These are phyloP conservation scores for Beta lomatogona DNA, from an alignment of 179 eudicot genomes.

Conservation along the genomic window DNA sequence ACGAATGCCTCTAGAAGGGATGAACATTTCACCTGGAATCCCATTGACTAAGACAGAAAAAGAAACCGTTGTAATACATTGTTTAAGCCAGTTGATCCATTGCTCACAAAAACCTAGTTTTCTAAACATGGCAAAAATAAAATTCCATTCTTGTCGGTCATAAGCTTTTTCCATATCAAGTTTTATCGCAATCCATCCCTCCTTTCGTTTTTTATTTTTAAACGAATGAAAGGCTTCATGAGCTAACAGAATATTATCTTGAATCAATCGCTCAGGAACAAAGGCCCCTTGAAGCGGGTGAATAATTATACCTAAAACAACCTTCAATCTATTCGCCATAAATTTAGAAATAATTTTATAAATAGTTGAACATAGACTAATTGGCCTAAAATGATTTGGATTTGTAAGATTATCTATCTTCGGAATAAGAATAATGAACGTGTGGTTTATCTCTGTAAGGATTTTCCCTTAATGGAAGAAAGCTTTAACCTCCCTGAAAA, in stretches of 20 bases:
- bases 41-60: not conserved
- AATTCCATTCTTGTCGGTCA: not conserved
- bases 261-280: not conserved
- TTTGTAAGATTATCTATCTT: not conserved
- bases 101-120: not conserved
- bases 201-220: not conserved
- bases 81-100: not conserved
- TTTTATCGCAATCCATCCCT: not conserved
- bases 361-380: not conserved
- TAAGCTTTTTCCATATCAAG: not conserved
- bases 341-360: conserved; percentile 1
- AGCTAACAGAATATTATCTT: not conserved
- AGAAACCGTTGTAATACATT: not conserved
- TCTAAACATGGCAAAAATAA: not conserved
- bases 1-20: too few species aligned
- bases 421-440: not conserved
- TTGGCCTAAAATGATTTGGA: conserved; percentile 4
- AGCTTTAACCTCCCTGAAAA: not conserved
- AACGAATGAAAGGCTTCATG: not conserved
- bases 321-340: not conserved
- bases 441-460: not conserved
- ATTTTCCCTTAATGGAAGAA: not conserved
- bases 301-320: not conserved
- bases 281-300: not conserved
- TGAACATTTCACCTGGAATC: not conserved